A percentile compares a stretch with the other conserved stretches of the same genome.
These are phyloP conservation scores for Gymnopus androsaceus DNA, from an alignment of 1,284 basidiomycete genomes.

Conservation along the genomic window DNA sequence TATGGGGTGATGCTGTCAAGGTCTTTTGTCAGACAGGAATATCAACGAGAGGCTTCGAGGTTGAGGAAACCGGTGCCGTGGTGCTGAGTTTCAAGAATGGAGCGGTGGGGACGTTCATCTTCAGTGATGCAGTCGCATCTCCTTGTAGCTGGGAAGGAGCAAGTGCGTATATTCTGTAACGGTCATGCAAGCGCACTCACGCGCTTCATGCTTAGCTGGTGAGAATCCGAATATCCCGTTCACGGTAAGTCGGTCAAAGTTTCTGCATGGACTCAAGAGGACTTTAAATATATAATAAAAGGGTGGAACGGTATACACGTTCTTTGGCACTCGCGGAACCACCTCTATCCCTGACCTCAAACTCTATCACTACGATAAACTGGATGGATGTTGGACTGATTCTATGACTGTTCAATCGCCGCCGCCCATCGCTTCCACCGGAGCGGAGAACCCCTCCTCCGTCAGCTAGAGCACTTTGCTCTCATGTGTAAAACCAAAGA, in stretches of 20 bases:
- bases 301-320: constrained; percentile 14
- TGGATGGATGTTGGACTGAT: constrained; percentile 13
- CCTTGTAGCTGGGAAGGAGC: constrained; percentile 17
- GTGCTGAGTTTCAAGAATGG: constrained; percentile 15
- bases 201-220: constrained; percentile 6
- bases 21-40: constrained; percentile 14
- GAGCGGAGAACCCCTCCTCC: constrained; percentile 1
- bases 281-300: neutral
- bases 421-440: neutral
- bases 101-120: constrained; percentile 18
- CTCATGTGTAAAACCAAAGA: too few species aligned
- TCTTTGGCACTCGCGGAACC: constrained; percentile 18
- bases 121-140: constrained; percentile 15
- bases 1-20: constrained; percentile 11
- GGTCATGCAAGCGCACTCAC: too few species aligned
- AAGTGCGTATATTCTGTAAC: constrained; percentile 2
- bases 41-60: constrained; percentile 9
- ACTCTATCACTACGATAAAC: constrained; percentile 1
- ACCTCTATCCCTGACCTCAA: constrained; percentile 13
- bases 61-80: constrained; percentile 19
- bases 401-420: constrained; percentile 1
- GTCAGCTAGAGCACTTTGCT: constrained; percentile 16
- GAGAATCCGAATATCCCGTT: constrained; percentile 16
- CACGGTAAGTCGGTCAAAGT: neutral
- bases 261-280: too few species aligned